These are phyloP conservation scores for Myriangium duriaei DNA, from an alignment of 2,329 filamentous ascomycete species.

Conservation along the genomic window DNA sequence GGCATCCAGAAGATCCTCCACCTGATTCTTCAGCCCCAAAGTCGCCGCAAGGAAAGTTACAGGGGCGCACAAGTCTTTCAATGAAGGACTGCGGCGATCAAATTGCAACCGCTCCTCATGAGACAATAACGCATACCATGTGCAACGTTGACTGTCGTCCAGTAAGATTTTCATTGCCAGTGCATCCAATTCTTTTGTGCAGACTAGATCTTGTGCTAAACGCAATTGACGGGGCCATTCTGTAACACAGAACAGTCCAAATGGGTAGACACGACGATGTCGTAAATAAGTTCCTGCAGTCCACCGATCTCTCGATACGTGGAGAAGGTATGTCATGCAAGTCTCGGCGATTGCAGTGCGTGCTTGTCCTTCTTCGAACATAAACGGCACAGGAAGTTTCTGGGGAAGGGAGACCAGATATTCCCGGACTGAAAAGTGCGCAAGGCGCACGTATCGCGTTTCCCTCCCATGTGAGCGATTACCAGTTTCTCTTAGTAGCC, in stretches of 20 bases:
- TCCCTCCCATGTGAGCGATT: constrained; percentile 4
- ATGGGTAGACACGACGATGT: no score
- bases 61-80: no score
- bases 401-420: constrained; percentile 15
- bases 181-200: constrained; percentile 1
- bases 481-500: no score
- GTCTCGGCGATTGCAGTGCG: constrained; percentile 10
- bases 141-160: no score
- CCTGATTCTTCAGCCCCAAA: no score
- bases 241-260: background rate
- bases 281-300: background rate
- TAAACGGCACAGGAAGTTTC: background rate
- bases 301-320: constrained; percentile 3
- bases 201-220: background rate
- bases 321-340: constrained; percentile 12
- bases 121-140: no score
- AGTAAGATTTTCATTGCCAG: no score
- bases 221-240: constrained; percentile 1
- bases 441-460: constrained; percentile 13
- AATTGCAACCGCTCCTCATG: no score
- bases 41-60: no score
- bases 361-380: background rate
- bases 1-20: no score
- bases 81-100: no score
- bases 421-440: constrained; percentile 18